Evolutionary conservation across 2,329 filamentous ascomycete species (phyloP), one percentile per base, ranked within the genome.

Genomic region (Cucurbitaria berberidis): DNA sequence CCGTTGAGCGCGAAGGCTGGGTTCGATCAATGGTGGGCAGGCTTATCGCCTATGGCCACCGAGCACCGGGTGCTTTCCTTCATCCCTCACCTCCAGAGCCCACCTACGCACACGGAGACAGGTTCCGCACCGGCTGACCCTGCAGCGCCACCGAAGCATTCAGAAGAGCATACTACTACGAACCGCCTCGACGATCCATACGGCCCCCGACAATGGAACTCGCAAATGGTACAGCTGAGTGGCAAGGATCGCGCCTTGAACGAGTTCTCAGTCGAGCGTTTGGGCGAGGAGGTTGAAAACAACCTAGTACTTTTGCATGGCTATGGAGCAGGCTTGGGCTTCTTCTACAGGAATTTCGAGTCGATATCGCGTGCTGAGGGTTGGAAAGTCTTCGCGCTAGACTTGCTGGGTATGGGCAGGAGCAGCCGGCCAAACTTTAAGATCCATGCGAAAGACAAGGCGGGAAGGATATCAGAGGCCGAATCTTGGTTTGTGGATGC

Each of bases 321-420:
- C 56, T 99, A 99, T 74, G 95, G 95, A 41, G 95, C 95, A 2
- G 95, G 95, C 0, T 82, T 99, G 0, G 95, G 93, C 19, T 98
- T 99, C 77, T 99, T 96, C 81, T 99, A 97, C 82, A 93, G 95
- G 78, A 99, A 99, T 73, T 96, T 96, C 55, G 95, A 99, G 75
- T 86, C 88, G 5, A 78, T 99, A 29, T 93, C 89, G 40, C 86
- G 93, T 16, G 78, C 86, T 1, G 81, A 83, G 24, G 92, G 93
- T 24, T 96, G 95, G 87, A 93, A 91, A 68, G 78, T 99, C 16
- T 98, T 95, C 72, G 91, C 93, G 1, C 80, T 99, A n/a, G 93
- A 99, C 69, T 86, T 98, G 82, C 82, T 97, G 15, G 93, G 93
- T 53, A 97, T 97, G 90, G 93, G 93, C 53, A 88, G 96, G 68